Evolutionary conservation across 345 rosid genomes (phyloP).

Genomic region (Noccaea caerulescens): DNA sequence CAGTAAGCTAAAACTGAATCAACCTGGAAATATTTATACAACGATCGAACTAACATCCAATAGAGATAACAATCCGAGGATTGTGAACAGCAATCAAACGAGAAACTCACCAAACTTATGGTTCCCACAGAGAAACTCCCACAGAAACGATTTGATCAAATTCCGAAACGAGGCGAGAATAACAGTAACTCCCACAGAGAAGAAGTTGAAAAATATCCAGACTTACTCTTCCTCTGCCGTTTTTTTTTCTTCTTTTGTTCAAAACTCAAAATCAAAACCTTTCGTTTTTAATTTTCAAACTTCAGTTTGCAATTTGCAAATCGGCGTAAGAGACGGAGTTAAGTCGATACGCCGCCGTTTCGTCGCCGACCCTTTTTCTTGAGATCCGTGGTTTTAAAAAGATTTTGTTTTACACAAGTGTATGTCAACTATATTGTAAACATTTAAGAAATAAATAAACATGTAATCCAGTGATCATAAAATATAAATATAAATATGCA

Average conservation of each 20-base stretch:
- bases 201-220: constrained; percentile 14
- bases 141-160: constrained; percentile 20
- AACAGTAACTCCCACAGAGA: background rate
- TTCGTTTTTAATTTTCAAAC: background rate
- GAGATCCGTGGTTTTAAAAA: background rate
- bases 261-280: background rate
- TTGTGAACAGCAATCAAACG: background rate
- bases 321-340: background rate
- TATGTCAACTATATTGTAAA: too few species aligned
- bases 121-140: background rate
- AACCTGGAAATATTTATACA: background rate
- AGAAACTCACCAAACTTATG: constrained; percentile 7
- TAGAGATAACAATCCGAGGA: background rate
- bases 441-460: too few species aligned
- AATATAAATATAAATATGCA: background rate
- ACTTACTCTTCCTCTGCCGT: constrained; percentile 16
- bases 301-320: constrained; percentile 19
- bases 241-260: constrained; percentile 1
- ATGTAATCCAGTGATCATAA: too few species aligned
- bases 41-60: background rate
- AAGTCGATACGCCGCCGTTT: constrained; percentile 34
- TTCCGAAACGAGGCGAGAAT: background rate
- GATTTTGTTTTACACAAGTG: too few species aligned
- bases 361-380: constrained; percentile 22
- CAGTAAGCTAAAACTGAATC: constrained; percentile 10